Base-by-base conservation (phyloP, 495 filamentous ascomycete genomes). In the Oidiodendron maius region DNA sequence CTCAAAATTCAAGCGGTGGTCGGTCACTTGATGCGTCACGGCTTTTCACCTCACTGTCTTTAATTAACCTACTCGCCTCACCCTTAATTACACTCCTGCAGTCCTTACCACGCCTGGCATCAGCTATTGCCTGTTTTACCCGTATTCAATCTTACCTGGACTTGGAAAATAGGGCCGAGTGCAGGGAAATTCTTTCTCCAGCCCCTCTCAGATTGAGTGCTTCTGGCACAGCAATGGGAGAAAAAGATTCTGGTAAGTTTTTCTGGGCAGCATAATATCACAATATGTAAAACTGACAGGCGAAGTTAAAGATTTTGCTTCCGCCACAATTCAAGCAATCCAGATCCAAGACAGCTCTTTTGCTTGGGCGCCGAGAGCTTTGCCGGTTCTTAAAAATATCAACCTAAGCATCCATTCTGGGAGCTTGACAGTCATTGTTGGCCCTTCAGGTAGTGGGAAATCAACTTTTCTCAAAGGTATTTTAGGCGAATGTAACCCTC, bases 381-480 rank as follows among this genome's bases (percentile, higher is more conserved):
- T 15, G 73, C 76, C n/a, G 77, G 77, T 0, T 72, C 66, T 30
- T 77, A 77, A 4, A 83, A 83, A 48, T 72, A 73, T 2, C 71
- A 69, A 2, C 56, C 83, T 13, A 62, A 78, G 13, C 72, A 42
- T 48, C 36, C 13, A 13, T 4, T 9, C 8, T 12, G 5, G 21
- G 11, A n/a, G 20, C 8, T 8, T 52, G 3, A 45, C 49, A 10
- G 49, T 57, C 44, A 45, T 57, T 23, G 21, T 51, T 3, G 53
- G 53, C 2, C 53, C 48, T 26, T 34, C 52, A 5, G 53, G 53
- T 12, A 39, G 38, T 41, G 53, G 53, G 2, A 54, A 53, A 34
- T 50, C 55, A 16, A 53, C 37, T 13, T 28, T 58, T 4, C 5
- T 58, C 4, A 36, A 40, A 74, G 40, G 71, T 67, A 4, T 58